Evolutionary conservation across 2,329 filamentous ascomycete genomes (phyloP).

Genomic region (Ilyonectria destructans): DNA sequence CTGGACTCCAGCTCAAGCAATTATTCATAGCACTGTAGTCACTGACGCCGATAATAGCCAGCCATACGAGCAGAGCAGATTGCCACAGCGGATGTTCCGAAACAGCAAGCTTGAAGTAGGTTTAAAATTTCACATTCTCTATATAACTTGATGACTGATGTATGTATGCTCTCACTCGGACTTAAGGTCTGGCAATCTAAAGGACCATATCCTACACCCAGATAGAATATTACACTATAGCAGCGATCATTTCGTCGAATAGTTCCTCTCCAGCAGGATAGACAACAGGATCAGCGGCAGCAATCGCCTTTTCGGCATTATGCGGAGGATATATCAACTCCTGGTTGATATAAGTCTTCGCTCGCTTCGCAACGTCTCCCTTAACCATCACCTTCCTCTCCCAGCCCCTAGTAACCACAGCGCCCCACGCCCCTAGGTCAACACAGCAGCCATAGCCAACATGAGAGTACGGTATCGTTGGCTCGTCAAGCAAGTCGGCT

Average conservation of each 20-base stretch:
- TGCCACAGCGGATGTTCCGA: too few relatives aligned
- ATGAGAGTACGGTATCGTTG: constrained; percentile 50
- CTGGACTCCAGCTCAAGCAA: too few relatives aligned
- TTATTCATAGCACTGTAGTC: too few relatives aligned
- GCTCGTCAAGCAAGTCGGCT: constrained; percentile 51
- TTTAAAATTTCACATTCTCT: too few relatives aligned
- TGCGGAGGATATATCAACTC: constrained; percentile 24
- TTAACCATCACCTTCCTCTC: constrained; percentile 48
- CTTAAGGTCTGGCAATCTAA: too few relatives aligned
- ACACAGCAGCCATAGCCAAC: constrained; percentile 53
- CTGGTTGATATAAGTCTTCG: constrained; percentile 55
- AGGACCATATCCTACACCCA: too few relatives aligned
- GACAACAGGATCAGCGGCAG: constrained; percentile 4
- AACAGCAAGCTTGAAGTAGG: too few relatives aligned
- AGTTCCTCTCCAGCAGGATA: not conserved
- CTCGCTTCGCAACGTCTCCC: constrained; percentile 51
- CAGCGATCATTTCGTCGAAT: not conserved
- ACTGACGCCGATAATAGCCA: too few relatives aligned
- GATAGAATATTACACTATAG: too few relatives aligned
- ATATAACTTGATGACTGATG: too few relatives aligned
- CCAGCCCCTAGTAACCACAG: constrained; percentile 53
- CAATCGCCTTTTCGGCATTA: not conserved
- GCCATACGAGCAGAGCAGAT: too few relatives aligned
- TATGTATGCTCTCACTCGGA: too few relatives aligned
- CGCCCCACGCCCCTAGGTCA: constrained; percentile 54